Evolutionary conservation across 306 rosid genomes (phyloP), one percentile per base, ranked within the genome.

Genomic region (Hippophae rhamnoides): DNA sequence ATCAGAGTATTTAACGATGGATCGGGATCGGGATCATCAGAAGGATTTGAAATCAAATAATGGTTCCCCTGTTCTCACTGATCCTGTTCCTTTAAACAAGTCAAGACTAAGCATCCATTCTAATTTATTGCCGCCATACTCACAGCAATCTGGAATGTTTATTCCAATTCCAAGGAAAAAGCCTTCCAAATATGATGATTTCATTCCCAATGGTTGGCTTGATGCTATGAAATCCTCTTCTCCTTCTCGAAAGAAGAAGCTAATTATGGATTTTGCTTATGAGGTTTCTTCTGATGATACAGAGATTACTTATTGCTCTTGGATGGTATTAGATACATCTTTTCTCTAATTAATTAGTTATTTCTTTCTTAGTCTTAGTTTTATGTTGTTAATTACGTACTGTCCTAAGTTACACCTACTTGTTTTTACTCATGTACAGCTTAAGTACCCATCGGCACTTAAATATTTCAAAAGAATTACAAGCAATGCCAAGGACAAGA

Each of bases 181-280:
- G 63, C 74, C 77, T 0, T 86, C 75, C 6, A 78, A 72, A 62
- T 58, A 81, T 58, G 96, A 92, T 56, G 98, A 92, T 79, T 92
- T 92, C 2, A 62, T 84, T 51, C 76, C 86, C 57, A 92, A 92
- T 42, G 96, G 96, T n/a, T 87, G 87, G 98, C 74, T 92, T 42
- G 98, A 92, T 63, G 98, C 95, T 61, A 92, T 92, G 98, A 83
- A 67, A 61, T 85, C 98, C 10, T 92, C 98, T 65, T 92, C 98
- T 0, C 98, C 98, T 61, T 95, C 96, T 0, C 69, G 83, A 2
- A 31, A 31, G 61, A 87, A 85, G 86, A 92, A 92, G 79, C 63
- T 63, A 5, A 72, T 57, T 41, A 83, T 72, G 73, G 87, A 81
- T 41, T 75, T 77, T 7, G 65, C 47, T 45, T 38, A 63, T 41